Evolutionary conservation across 1,284 basidiomycete species (phyloP), one percentile per base, ranked within the genome.

Genomic region (Puccinia triticina): DNA sequence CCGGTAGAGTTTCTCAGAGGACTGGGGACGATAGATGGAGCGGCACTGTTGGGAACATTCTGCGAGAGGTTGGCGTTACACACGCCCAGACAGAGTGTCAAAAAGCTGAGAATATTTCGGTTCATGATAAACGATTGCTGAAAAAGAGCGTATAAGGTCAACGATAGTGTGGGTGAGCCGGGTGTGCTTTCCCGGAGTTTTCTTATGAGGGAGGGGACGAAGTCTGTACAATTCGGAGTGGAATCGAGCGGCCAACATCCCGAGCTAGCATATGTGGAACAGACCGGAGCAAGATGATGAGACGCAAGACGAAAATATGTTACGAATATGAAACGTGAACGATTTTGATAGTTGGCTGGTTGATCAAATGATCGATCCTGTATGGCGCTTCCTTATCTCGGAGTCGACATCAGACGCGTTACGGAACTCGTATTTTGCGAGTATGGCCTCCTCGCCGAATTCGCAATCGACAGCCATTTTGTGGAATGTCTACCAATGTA

Each of bases 201-300:
- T 46, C 50, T 55, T 37, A n/a, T 23, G 5, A 23, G 12, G 50
- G 40, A 55, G 23, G 50, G 48, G 50, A 50, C 8, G 43, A 43
- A 32, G n/a, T 11, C 12, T 18, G 26, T 12, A 21, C 40, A 48
- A 50, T 32, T 23, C 10, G 16, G 46, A 8, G 7, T 32, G 7
- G 37, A 72, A 32, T 34, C 46, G 4, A 4, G 14, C n/a, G 64
- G 64, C n/a, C 40, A 12, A 37, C 66, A 46, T n/a, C 10, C 23
- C 26, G 71, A 73, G 26, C 29, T 53, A 57, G 2, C 14, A 14
- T 29, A 16, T 55, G 71, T 73, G 71, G 71, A 73, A 34, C 71
- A 73, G 71, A 73, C n/a, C 71, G 71, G 71, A 55, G 40, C 71
- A 73, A 23, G 32, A 73, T 73, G 32, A 53, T 73, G 71, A 73